phyloP scores from a whole-genome alignment of 2,329 filamentous ascomycete genomes.

The Colletotrichum simmondsii region DNA sequence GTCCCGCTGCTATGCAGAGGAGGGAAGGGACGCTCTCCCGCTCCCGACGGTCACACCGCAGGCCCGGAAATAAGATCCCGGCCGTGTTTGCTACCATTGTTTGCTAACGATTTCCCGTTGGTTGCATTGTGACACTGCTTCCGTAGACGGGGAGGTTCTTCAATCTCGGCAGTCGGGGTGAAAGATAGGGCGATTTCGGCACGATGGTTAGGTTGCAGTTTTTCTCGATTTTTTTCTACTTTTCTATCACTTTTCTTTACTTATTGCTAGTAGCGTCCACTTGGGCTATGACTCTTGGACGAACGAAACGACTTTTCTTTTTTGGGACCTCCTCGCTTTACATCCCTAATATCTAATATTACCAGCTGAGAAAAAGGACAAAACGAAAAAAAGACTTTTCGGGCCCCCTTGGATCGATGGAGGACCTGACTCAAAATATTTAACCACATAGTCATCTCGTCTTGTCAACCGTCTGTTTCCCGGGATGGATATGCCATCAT shows the following conservation, averaged over 20 bases:
- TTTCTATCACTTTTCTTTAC: not conserved
- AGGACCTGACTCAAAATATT: not conserved
- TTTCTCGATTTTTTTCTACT: too few relatives aligned
- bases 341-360: not conserved
- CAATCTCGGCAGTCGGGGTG: constrained; percentile 2
- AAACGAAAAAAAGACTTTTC: too few relatives aligned
- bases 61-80: constrained; percentile 15
- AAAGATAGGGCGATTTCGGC: not conserved
- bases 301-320: not conserved
- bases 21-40: not conserved
- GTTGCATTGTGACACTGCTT: not conserved
- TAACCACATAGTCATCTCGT: not conserved
- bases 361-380: not conserved
- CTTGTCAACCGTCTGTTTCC: not conserved
- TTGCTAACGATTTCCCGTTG: not conserved
- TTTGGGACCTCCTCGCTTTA: not conserved
- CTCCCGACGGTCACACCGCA: constrained; percentile 11
- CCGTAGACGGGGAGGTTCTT: not conserved
- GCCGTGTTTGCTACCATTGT: not conserved
- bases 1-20: not conserved
- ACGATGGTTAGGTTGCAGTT: too few relatives aligned
- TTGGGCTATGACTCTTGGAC: not conserved
- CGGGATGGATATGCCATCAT: not conserved
- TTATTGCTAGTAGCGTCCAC: not conserved
- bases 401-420: not conserved